Evolutionary conservation across 768 basidiomycete species (phyloP), one percentile per base, ranked within the genome.

Genomic region (Macrocybe gigantea): DNA sequence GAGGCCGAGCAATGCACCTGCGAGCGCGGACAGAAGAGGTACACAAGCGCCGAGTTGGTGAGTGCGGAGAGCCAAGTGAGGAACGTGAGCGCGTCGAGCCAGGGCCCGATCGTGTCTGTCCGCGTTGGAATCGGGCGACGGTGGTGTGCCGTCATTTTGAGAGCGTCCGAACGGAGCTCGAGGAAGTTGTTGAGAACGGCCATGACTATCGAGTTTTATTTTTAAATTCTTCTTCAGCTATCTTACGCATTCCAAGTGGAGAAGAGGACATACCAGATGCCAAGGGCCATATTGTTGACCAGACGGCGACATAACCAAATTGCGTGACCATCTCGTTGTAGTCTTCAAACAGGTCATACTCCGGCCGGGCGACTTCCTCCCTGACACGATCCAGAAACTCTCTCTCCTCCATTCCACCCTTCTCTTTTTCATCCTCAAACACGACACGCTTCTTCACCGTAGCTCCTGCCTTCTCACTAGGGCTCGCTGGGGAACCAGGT

Each of bases 311-410:
- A 60, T 95, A 93, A 0, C 95, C 94, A 62, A 95, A 96, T 59
- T 94, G 92, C 7, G 88, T 86, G 11, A 89, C 89, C 94, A 99
- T 97, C 69, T 99, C 96, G 58, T 82, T 83, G 65, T 95, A 99
- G 67, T 97, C 95, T 45, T 72, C 79, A 57, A 91, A 93, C 5
- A 87, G 70, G 33, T 83, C 78, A 57, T 94, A 93, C 35, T 83
- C 83, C 0, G 93, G 88, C 41, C 94, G 70, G 22, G 79, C 78
- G 5, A 85, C 83, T 67, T 98, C 85, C 43, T 70, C 69, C 49
- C 92, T 72, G 22, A 96, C 85, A 41, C 74, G 68, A 57, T 90
- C 86, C 61, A 99, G 65, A 60, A 93, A 93, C 47, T 77, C 78
- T 38, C 83, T 72, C 61, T 96, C 95, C 52, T 80, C 82, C 56